These are phyloP conservation scores for Cladosporium sp. DNA, from an alignment of 2,329 filamentous ascomycete genomes.

Conservation along the genomic window DNA sequence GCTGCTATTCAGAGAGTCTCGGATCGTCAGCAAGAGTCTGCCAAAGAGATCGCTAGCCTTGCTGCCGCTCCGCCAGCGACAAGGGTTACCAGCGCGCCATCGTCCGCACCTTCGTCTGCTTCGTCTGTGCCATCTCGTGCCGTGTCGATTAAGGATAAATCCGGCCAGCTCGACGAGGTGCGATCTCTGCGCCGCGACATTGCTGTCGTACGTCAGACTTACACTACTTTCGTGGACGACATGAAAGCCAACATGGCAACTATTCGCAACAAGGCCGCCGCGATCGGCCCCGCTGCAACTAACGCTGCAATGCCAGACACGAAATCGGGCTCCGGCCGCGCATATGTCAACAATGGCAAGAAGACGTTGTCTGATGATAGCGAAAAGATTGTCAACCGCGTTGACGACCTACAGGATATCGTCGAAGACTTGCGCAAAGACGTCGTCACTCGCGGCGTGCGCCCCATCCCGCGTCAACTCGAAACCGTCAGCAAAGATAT, in stretches of 20 bases:
- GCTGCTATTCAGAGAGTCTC: slow-evolving; percentile 81
- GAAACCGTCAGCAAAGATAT: slow-evolving; percentile 90
- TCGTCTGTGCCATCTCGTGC: slow-evolving; percentile 12
- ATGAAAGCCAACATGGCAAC: slow-evolving; percentile 83
- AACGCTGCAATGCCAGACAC: slow-evolving; percentile 70
- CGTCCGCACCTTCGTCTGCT: slow-evolving; percentile 25
- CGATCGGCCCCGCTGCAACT: slow-evolving; percentile 73
- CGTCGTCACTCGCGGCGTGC: slow-evolving; percentile 87
- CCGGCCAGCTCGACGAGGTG: slow-evolving; percentile 72
- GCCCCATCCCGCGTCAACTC: slow-evolving; percentile 84
- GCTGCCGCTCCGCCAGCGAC: slow-evolving; percentile 41
- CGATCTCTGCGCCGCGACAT: slow-evolving; percentile 83
- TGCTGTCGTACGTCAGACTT: slow-evolving; percentile 88
- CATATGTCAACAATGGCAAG: slow-evolving; percentile 82
- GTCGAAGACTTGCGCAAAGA: slow-evolving; percentile 97
- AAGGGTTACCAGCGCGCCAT: slow-evolving; percentile 34
- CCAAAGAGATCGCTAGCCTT: slow-evolving; percentile 77
- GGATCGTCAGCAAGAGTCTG: slow-evolving; percentile 84
- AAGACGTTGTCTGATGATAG: slow-evolving; percentile 85
- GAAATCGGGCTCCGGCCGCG: slow-evolving; percentile 76
- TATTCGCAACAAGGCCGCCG: slow-evolving; percentile 76
- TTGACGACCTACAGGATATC: slow-evolving; percentile 95
- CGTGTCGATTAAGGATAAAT: slow-evolving; percentile 40
- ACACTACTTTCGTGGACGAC: slow-evolving; percentile 85
- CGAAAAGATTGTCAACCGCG: slow-evolving; percentile 83